Evolutionary conservation across 805 yeast genomes (phyloP).

Genomic region (Metschnikowia continentalis): DNA sequence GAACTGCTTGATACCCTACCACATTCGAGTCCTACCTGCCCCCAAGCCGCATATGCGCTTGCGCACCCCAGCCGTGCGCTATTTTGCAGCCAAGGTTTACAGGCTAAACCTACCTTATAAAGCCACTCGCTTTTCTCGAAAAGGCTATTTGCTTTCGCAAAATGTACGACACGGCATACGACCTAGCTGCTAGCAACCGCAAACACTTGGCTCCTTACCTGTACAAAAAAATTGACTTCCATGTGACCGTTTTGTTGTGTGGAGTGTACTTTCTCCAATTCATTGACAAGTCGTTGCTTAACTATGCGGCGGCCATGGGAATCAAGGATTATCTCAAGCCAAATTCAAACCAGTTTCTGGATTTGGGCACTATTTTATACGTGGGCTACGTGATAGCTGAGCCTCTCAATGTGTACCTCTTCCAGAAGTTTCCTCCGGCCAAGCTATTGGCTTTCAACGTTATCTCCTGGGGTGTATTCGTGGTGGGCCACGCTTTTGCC

Average conservation of each 20-base stretch:
- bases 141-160: background rate
- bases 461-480: conserved; percentile 51
- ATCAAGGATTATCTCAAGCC: conserved; percentile 45
- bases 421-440: conserved; percentile 52
- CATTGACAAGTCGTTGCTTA: conserved; percentile 52
- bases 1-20: no score
- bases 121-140: no score
- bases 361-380: conserved; percentile 50
- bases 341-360: conserved; percentile 43
- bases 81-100: conserved; percentile 9
- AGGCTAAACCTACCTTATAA: background rate
- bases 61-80: conserved; percentile 4
- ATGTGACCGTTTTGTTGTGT: conserved; percentile 47
- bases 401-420: conserved; percentile 36
- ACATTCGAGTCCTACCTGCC: background rate
- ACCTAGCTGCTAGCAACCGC: background rate
- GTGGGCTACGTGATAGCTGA: conserved; percentile 53
- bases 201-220: background rate
- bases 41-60: conserved; percentile 8
- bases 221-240: conserved; percentile 31
- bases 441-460: conserved; percentile 47
- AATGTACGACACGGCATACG: conserved; percentile 10
- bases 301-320: conserved; percentile 64
- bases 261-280: conserved; percentile 53
- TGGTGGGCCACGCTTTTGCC: conserved; percentile 31